Evolutionary conservation across 495 filamentous ascomycete species (phyloP).

Genomic region (Pyronema omphalodes): DNA sequence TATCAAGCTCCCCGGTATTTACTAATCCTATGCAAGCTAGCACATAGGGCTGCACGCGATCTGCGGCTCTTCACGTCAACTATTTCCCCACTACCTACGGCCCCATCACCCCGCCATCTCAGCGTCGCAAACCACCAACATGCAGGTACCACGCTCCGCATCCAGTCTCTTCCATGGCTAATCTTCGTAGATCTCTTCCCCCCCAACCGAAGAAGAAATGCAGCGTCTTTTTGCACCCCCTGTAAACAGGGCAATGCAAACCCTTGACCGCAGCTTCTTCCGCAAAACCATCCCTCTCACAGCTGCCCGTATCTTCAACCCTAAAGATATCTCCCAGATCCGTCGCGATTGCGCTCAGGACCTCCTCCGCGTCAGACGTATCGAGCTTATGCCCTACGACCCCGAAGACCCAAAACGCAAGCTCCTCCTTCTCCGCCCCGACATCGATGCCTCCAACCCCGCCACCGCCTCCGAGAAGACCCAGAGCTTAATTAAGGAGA

Average conservation of each 20-base stretch:
- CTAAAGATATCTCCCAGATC: slow-evolving; percentile 47
- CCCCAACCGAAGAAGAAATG: slow-evolving; percentile 11
- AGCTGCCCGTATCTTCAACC: slow-evolving; percentile 60
- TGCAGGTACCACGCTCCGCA: not conserved
- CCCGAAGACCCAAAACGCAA: slow-evolving; percentile 38
- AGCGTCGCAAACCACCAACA: not conserved
- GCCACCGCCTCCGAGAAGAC: slow-evolving; percentile 52
- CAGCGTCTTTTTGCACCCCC: slow-evolving; percentile 51
- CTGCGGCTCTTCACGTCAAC: too few species aligned
- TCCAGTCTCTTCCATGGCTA: not conserved
- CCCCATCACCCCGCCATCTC: not conserved
- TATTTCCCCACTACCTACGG: too few species aligned
- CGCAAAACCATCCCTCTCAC: slow-evolving; percentile 50
- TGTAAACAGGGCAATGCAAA: slow-evolving; percentile 56
- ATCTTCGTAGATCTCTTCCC: not conserved
- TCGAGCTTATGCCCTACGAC: slow-evolving; percentile 37
- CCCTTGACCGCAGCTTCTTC: slow-evolving; percentile 71
- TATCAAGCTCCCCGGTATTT: too few species aligned
- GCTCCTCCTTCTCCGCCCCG: slow-evolving; percentile 55
- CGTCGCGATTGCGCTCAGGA: slow-evolving; percentile 43
- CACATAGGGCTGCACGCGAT: too few species aligned
- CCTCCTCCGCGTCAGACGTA: slow-evolving; percentile 39
- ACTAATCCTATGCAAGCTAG: too few species aligned
- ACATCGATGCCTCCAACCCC: slow-evolving; percentile 31
- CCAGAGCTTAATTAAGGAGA: slow-evolving; percentile 44